These are phyloP conservation scores for Solanum megistacrolobum DNA, from an alignment of 257 asterid genomes.

Conservation along the genomic window DNA sequence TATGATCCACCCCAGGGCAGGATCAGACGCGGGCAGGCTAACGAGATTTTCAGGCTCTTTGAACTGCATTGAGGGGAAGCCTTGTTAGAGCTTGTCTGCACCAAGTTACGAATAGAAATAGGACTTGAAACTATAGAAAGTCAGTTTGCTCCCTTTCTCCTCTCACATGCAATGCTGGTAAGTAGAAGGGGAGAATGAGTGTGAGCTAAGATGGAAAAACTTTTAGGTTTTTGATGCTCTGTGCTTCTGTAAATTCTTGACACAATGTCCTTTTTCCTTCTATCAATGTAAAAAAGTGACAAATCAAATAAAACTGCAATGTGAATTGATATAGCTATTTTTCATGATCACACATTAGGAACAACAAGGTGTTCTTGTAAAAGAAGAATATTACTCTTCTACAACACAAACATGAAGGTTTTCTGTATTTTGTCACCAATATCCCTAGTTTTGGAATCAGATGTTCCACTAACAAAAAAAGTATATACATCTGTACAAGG, in stretches of 20 bases:
- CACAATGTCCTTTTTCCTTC: not conserved
- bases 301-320: not conserved
- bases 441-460: not conserved
- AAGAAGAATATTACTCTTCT: not conserved
- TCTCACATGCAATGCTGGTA: not conserved
- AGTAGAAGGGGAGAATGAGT: constrained; percentile 3
- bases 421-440: not conserved
- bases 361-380: not conserved
- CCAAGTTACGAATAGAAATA: not conserved
- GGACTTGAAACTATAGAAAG: not conserved
- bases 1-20: constrained; percentile 40
- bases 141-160: constrained; percentile 6
- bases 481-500: not conserved
- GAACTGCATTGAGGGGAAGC: constrained; percentile 19
- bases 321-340: not conserved
- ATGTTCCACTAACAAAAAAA: not conserved
- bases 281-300: not conserved
- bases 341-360: not conserved
- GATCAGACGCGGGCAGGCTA: constrained; percentile 20
- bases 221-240: not conserved
- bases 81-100: constrained; percentile 14
- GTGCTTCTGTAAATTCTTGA: not conserved
- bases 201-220: not conserved
- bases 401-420: not conserved
- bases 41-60: constrained; percentile 49